Conservation (phyloP, 2,329 filamentous ascomycete species). For the Cercospora sesami region DNA sequence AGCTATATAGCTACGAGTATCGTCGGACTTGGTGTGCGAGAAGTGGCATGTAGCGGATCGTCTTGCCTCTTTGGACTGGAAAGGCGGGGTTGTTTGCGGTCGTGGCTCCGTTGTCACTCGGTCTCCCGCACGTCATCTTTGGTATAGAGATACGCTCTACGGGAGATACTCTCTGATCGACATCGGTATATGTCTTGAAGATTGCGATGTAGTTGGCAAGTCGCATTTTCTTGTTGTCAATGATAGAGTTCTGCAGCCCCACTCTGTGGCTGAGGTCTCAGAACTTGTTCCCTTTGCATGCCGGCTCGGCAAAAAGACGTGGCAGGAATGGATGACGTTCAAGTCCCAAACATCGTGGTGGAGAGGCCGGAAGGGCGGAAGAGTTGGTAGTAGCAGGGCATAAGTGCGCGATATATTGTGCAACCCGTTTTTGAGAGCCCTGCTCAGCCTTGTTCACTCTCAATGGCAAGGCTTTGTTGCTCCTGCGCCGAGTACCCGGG, state of each 20-base stretch:
- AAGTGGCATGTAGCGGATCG: slow-evolving; percentile 3
- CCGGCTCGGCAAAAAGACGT: slow-evolving; percentile 7
- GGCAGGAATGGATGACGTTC: slow-evolving; percentile 19
- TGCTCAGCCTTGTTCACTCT: not conserved
- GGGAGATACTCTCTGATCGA: not conserved
- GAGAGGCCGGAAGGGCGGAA: not conserved
- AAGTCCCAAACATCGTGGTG: not conserved
- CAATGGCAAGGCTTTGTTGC: not conserved
- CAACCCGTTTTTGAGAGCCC: not conserved
- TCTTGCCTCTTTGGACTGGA: not conserved
- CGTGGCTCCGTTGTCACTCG: not conserved
- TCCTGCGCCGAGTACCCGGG: not conserved
- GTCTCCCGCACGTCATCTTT: slow-evolving; percentile 2
- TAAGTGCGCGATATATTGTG: slow-evolving; percentile 4
- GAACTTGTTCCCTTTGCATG: not conserved
- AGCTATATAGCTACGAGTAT: not conserved
- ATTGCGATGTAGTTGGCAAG: not conserved
- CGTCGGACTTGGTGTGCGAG: slow-evolving; percentile 5
- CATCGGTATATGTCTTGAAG: not conserved
- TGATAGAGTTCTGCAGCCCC: slow-evolving; percentile 2
- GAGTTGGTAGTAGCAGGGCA: not conserved
- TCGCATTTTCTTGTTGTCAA: not conserved
- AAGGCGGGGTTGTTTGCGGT: not conserved
- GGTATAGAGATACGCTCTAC: not conserved
- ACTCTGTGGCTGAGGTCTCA: slow-evolving; percentile 2